These are phyloP conservation scores for Crataegus laevigata DNA, from an alignment of 306 rosid species.

Conservation along the genomic window DNA sequence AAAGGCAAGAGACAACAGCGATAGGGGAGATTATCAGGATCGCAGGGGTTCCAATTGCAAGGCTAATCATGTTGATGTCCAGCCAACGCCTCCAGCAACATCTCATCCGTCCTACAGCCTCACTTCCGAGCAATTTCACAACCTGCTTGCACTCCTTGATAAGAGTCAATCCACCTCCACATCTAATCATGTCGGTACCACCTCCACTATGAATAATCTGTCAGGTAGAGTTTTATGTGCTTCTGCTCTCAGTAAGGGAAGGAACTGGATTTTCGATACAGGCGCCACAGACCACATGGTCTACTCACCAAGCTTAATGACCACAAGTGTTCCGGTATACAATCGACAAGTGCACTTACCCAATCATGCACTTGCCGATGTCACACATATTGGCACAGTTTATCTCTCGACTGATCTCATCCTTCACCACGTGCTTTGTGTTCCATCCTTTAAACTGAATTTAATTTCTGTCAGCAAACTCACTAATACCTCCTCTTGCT, in stretches of 20 bases:
- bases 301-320: not conserved
- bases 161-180: not conserved
- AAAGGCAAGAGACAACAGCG: rapidly evolving
- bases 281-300: not conserved
- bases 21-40: not conserved
- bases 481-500: not conserved
- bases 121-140: not conserved
- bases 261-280: not conserved
- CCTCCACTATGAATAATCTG: not conserved
- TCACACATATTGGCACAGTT: not conserved
- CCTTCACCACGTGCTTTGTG: not conserved
- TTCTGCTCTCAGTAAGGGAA: not conserved
- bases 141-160: not conserved
- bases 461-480: not conserved
- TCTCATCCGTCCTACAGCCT: not conserved
- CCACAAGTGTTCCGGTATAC: not conserved
- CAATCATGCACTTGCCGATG: not conserved
- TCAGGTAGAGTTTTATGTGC: not conserved
- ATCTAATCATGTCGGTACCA: not conserved
- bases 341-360: not conserved
- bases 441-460: not conserved
- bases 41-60: not conserved
- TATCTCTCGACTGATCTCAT: not conserved
- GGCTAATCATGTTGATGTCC: not conserved
- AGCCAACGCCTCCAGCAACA: not conserved